Percentiles rank a stretch among this genome's conserved stretches.
phyloP scores from a whole-genome alignment of 2,329 filamentous ascomycete species.

The Penicillium sp. region DNA sequence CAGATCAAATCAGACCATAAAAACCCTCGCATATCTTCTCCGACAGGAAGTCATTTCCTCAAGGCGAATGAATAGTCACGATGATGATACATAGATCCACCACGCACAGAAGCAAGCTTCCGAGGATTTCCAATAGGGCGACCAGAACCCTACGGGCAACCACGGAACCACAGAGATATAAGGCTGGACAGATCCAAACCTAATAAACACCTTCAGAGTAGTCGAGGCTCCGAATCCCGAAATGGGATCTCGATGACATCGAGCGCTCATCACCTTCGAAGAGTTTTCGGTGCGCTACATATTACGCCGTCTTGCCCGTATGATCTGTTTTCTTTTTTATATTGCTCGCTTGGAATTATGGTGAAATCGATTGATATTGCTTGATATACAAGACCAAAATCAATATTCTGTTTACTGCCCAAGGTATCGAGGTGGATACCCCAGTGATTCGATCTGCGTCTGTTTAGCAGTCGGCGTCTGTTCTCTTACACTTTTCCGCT shows the following conservation, averaged over 20 bases:
- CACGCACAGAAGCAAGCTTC: background rate
- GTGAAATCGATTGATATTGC: background rate
- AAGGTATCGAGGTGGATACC: background rate
- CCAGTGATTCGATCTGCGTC: background rate
- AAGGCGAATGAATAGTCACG: constrained; percentile 12
- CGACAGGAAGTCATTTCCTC: constrained; percentile 10
- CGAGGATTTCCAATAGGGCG: constrained; percentile 21
- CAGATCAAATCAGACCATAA: background rate
- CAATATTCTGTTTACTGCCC: background rate
- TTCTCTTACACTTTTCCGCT: background rate
- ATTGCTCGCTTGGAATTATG: background rate
- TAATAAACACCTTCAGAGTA: background rate
- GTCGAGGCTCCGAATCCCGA: constrained; percentile 5
- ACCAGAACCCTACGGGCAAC: background rate
- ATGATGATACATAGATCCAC: constrained; percentile 13
- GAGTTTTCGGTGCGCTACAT: constrained; percentile 14
- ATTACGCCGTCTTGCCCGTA: constrained; percentile 10
- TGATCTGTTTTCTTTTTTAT: background rate
- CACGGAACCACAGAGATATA: constrained; percentile 5
- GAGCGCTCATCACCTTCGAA: constrained; percentile 15
- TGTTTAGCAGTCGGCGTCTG: background rate
- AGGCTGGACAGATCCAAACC: constrained; percentile 1
- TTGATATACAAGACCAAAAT: background rate
- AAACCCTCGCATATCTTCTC: constrained; percentile 18
- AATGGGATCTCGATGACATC: constrained; percentile 20